phyloP scores from a whole-genome alignment of 2,329 filamentous ascomycete genomes.

The Arthrobotrys sinensis region DNA sequence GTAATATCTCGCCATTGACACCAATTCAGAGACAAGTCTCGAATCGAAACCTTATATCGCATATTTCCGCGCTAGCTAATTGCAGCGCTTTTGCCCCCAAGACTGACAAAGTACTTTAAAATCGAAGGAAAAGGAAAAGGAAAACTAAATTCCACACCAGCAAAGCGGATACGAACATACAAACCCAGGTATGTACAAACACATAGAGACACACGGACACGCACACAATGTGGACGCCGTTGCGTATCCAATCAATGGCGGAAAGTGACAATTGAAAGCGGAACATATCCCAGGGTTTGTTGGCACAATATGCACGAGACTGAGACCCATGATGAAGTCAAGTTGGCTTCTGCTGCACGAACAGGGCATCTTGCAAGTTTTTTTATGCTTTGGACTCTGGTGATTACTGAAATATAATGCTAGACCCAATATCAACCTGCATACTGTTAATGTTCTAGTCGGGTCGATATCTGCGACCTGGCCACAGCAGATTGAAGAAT shows the following conservation, averaged over 20 bases:
- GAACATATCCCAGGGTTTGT: slow-evolving; percentile 36
- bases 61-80: slow-evolving; percentile 32
- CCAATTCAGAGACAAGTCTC: slow-evolving; percentile 45
- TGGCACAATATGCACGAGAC: slow-evolving; percentile 43
- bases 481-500: slow-evolving; percentile 30
- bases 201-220: neutral
- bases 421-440: slow-evolving; percentile 53
- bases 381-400: slow-evolving; percentile 30
- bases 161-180: slow-evolving; percentile 7
- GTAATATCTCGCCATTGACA: slow-evolving; percentile 16
- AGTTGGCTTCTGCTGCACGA: slow-evolving; percentile 36
- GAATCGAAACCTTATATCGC: slow-evolving; percentile 47
- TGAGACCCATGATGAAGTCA: slow-evolving; percentile 51
- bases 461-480: slow-evolving; percentile 47
- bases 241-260: slow-evolving; percentile 18
- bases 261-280: slow-evolving; percentile 16
- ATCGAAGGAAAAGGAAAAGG: slow-evolving; percentile 7
- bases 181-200: neutral
- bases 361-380: slow-evolving; percentile 52
- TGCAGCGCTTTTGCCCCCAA: slow-evolving; percentile 28
- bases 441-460: slow-evolving; percentile 56
- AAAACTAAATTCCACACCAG: neutral
- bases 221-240: neutral
- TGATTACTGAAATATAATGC: slow-evolving; percentile 57
- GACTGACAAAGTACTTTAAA: neutral